phyloP scores from a whole-genome alignment of 208 protist genomes.

The Crithidia fasciculata region DNA sequence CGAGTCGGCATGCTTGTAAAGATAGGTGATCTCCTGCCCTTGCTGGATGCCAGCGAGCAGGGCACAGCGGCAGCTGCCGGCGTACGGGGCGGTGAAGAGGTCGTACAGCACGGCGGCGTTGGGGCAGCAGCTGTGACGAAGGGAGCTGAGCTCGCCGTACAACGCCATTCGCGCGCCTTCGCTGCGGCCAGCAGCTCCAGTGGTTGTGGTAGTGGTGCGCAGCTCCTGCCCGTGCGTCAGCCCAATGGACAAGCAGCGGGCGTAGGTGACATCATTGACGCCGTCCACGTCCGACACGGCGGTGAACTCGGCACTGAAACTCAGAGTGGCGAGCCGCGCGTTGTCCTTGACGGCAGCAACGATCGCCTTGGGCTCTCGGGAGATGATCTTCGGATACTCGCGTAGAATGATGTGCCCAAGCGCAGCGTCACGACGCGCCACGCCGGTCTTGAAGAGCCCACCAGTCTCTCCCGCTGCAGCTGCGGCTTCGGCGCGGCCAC shows the following conservation, averaged over 20 bases:
- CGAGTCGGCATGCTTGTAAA: slow-evolving; percentile 55
- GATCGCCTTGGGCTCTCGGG: slow-evolving; percentile 29
- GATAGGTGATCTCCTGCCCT: slow-evolving; percentile 50
- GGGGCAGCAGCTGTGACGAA: slow-evolving; percentile 65
- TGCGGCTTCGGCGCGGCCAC: background rate
- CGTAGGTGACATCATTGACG: slow-evolving; percentile 38
- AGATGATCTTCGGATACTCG: slow-evolving; percentile 50
- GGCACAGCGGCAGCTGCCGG: slow-evolving; percentile 48
- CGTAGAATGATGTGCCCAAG: slow-evolving; percentile 44
- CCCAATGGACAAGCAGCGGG: slow-evolving; percentile 42
- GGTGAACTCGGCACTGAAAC: slow-evolving; percentile 32
- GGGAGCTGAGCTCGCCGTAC: slow-evolving; percentile 40
- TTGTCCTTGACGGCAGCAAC: slow-evolving; percentile 36
- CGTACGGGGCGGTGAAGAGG: slow-evolving; percentile 38
- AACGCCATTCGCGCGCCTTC: slow-evolving; percentile 36
- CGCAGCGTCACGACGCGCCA: slow-evolving; percentile 34
- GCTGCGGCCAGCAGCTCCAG: background rate
- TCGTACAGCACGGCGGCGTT: slow-evolving; percentile 49
- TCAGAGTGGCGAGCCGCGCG: slow-evolving; percentile 11
- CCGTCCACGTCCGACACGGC: slow-evolving; percentile 38
- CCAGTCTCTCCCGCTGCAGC: background rate
- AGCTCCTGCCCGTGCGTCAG: slow-evolving; percentile 38
- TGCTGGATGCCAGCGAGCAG: slow-evolving; percentile 31
- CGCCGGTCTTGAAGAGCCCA: slow-evolving; percentile 12
- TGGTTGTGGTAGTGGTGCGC: background rate